Evolutionary conservation across 306 rosid species (phyloP), one percentile per base, ranked within the genome.

Genomic region (Macrotyloma uniflorum): DNA sequence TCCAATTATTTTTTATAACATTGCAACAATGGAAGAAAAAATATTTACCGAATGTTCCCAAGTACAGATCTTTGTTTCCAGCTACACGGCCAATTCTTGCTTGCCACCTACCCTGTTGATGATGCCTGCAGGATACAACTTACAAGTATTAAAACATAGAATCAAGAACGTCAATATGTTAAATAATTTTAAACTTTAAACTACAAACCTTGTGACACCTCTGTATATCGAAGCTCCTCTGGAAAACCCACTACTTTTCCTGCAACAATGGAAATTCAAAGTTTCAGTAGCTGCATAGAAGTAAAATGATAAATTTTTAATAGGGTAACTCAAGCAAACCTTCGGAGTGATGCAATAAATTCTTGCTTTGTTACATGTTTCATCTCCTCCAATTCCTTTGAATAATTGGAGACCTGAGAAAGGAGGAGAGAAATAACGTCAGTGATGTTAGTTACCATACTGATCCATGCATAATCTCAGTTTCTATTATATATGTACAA

Each of bases 81-180:
- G 99, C 98, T 49, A 96, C 99, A 10, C 99, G 99, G 59, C 99
- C 99, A 6, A 96, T 96, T 81, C 99, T 90, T 7, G 99, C 99
- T 83, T 96, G 99, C 99, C 98, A 96, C 24, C 99, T 78, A 32
- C 99, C 99, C 82, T 96, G 98, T 76, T 96, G 99, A 80, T 96
- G 99, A 77, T 96, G 99, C 93, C 98, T 93, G 85, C 54, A 79
- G 32, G 4, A 70, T 30, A 16, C 43, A 80, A 38, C 8, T 66
- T 66, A 64, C 16, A 40, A 63, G 23, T 47, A 43, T 23, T 79
- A 26, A 35, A 53, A 24, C n/a, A 18, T 14, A 26, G 42, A 36
- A 33, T 12, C 22, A 10, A 9, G 47, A 6, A 8, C 32, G 23
- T 40, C 9, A 67, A 47, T 50, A 19, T 23, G 51, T 5, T 8